Base-by-base conservation (phyloP, 2,329 filamentous ascomycete species). In the Colletotrichum magnum region DNA sequence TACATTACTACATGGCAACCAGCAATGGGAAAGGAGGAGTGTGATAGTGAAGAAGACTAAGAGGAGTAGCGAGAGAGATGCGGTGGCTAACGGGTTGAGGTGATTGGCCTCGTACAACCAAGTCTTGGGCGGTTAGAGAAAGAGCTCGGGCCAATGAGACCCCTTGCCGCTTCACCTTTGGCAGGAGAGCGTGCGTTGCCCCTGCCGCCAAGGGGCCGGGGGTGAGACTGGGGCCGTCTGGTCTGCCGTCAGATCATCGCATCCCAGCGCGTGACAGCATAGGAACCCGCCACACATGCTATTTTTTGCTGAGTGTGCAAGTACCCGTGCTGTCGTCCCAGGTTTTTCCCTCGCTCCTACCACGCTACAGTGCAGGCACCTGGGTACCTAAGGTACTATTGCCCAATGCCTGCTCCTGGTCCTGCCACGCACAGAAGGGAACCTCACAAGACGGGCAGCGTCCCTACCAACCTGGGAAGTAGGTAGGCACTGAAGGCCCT, bases 71-170 rank as follows among this genome's bases (percentile, higher is more conserved):
- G 18, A 18, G 18, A 12, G 12, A 16, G 51, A 32, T 21, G 21
- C 47, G 47, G 41, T 43, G 58, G 60, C 68, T 58, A 58, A 53
- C 63, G 62, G 64, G 68, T 67, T 58, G 69, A 70, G 58, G 75
- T 77, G 76, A 77, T 76, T 77, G 74, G 75, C 52, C 47, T 64
- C 41, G 69, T 68, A 72, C 67, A 15, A 28, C 45, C 51, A 60
- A 56, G 51, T 45, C 66, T 74, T 78, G 77, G 81, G 82, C 82
- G 82, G 82, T 77, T 83, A 83, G 75, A 79, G 73, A 70, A 60
- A 50, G 64, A 50, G 58, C 58, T 59, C 51, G 32, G 69, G 67
- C 81, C 80, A 82, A 83, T 82, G 67, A 77, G 64, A 62, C 56
- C 53, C 47, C 74, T 74, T 73, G 64, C 73, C 76, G 72, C 74